phyloP scores from a whole-genome alignment of 192 early-diverging fungal species.

The Rhizophagus sp. region DNA sequence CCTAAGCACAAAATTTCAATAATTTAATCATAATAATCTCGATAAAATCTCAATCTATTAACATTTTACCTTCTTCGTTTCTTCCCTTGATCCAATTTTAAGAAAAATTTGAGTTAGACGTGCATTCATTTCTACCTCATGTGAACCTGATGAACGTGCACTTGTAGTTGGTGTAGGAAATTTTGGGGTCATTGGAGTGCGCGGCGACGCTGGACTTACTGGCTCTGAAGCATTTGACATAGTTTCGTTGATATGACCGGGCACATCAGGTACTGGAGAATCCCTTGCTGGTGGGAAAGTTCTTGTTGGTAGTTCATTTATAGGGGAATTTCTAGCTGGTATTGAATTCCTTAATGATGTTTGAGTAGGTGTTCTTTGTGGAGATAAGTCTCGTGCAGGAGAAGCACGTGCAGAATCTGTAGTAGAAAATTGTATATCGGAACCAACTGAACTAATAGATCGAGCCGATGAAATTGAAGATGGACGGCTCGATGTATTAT shows the following conservation, averaged over 20 bases:
- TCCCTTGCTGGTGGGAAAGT: conserved; percentile 26
- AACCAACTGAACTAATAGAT: conserved; percentile 11
- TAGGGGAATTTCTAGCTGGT: neutral
- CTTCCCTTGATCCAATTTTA: conserved; percentile 66
- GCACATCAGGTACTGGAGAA: conserved; percentile 27
- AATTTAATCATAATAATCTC: neutral
- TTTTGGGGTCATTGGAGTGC: conserved; percentile 13
- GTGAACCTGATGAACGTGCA: conserved; percentile 30
- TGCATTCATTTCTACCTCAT: conserved; percentile 66
- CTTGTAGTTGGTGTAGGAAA: conserved; percentile 24
- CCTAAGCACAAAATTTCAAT: conserved; percentile 39
- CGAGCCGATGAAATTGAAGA: conserved; percentile 28
- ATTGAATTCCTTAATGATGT: neutral
- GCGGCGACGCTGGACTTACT: conserved; percentile 17
- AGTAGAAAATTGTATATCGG: neutral
- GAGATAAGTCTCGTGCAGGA: too few relatives aligned
- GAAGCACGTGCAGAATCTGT: neutral
- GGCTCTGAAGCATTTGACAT: conserved; percentile 21
- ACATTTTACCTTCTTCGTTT: conserved; percentile 61
- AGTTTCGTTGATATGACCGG: conserved; percentile 30
- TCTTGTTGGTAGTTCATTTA: conserved; percentile 19
- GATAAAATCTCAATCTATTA: neutral
- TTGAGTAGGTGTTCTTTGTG: neutral
- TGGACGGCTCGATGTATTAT: conserved; percentile 11
- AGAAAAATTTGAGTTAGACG: conserved; percentile 68